Conservation (phyloP, 2,329 filamentous ascomycete genomes). For the Alternaria dauci region DNA sequence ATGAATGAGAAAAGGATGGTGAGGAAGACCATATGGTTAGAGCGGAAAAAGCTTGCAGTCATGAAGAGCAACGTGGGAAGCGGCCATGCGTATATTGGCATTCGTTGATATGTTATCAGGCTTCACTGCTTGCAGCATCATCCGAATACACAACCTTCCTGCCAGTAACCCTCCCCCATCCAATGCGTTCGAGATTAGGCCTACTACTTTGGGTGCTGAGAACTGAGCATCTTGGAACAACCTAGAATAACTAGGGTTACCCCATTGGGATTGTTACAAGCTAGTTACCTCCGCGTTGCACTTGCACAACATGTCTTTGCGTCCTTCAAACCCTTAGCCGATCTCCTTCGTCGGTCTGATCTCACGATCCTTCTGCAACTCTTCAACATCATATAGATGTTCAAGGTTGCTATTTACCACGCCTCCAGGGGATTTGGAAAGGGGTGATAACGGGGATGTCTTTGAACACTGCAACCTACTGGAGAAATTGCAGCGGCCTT, state of each 20-base stretch:
- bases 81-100: neutral
- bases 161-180: neutral
- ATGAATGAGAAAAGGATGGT: neutral
- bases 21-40: neutral
- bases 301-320: neutral
- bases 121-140: neutral
- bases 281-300: neutral
- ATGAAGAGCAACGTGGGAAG: neutral
- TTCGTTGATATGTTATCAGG: neutral
- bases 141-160: neutral
- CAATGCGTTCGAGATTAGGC: neutral
- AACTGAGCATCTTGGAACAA: too few relatives aligned
- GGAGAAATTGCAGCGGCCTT: constrained; percentile 26
- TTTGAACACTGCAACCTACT: neutral
- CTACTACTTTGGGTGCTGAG: neutral
- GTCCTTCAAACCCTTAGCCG: neutral
- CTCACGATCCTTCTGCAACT: neutral
- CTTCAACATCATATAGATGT: neutral
- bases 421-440: neutral
- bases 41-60: too few relatives aligned
- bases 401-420: too few relatives aligned
- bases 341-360: neutral
- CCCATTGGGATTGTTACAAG: neutral
- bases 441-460: too few relatives aligned
- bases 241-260: too few relatives aligned